Evolutionary conservation across 78 protist species (phyloP), one percentile per base, ranked within the genome.

Genomic region (Dictyostelium firmibasis): DNA sequence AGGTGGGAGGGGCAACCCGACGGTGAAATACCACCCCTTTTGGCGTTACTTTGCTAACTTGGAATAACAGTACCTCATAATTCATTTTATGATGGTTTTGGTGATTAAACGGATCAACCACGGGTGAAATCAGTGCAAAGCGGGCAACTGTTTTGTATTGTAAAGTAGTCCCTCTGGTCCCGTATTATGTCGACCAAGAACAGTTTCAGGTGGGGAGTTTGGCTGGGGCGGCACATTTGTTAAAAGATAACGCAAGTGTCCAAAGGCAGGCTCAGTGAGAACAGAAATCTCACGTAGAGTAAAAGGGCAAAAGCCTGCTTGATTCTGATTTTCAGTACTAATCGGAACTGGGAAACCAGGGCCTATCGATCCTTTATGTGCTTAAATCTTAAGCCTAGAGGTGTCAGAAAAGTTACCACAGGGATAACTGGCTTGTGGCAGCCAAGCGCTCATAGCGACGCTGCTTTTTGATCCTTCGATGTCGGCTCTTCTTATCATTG

Each of bases 351-450:
- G 87, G 99, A 98, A 98, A 98, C 98, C 98, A 83, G 95, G 99
- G 97, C 99, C 98, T 98, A 97, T 94, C 98, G 98, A 98, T 97
- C 98, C 98, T 97, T 96, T 96, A 95, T 93, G 38, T 69, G 78
- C 93, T 91, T 43, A 13, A 91, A 85, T 79, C 91, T 95, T 98
- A 83, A 97, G 92, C 96, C 98, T 97, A 97, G 97, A 96, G 99
- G 99, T 98, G 99, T 97, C 99, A 97, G 97, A 98, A 98, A 97
- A 98, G 98, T 98, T 98, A 98, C 98, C 99, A 96, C 98, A 97
- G 99, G 98, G 99, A 98, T 97, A 98, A 98, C 98, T 98, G 99
- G 99, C 99, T 98, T 98, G 99, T 96, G 98, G 99, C 99, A 85
- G 98, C 98, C 98, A 97, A 98, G 98, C 98, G 98, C 97, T 96